A percentile compares a stretch with the other conserved stretches of the same genome.
Evolutionary conservation across 139 green algal genomes (phyloP).

Genomic region (Dunaliella primolecta): DNA sequence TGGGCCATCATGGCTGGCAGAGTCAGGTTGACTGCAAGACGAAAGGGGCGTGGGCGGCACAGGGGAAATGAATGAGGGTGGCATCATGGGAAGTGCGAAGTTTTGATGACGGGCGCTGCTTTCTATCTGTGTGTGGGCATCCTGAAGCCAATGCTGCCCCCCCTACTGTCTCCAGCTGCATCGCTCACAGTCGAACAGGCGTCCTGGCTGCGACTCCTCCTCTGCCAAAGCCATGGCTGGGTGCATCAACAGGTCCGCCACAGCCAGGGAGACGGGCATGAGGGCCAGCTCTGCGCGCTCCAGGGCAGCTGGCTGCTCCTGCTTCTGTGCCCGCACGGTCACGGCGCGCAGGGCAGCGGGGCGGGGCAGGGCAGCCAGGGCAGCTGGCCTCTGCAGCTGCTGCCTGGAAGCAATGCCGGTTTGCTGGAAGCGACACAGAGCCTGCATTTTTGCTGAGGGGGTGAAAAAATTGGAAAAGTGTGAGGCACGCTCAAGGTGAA

Average conservation of each 20-base stretch:
- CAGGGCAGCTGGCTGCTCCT: neutral
- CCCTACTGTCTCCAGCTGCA: neutral
- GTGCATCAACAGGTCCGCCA: slow-evolving; percentile 70
- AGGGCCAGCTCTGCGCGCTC: slow-evolving; percentile 28
- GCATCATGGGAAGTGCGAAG: neutral
- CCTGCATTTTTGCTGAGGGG: neutral
- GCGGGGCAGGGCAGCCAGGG: neutral
- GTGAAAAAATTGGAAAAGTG: neutral
- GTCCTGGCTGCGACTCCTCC: slow-evolving; percentile 33
- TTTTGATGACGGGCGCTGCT: neutral
- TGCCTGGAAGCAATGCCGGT: neutral
- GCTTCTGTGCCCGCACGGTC: slow-evolving; percentile 15
- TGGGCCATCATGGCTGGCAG: slow-evolving; percentile 70
- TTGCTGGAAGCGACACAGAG: neutral
- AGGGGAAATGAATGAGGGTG: neutral
- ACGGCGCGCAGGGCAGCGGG: neutral
- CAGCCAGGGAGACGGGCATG: slow-evolving; percentile 10
- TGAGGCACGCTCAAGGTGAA: no score
- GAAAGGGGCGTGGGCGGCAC: neutral
- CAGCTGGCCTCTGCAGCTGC: no score
- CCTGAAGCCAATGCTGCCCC: neutral
- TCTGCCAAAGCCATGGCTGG: slow-evolving; percentile 69
- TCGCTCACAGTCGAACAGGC: slow-evolving; percentile 39
- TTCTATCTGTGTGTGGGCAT: neutral
- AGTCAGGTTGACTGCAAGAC: slow-evolving; percentile 15